Evolutionary conservation across 352 stramenopile genomes (phyloP).

Genomic region (Thalassiosira livingstoniorum): DNA sequence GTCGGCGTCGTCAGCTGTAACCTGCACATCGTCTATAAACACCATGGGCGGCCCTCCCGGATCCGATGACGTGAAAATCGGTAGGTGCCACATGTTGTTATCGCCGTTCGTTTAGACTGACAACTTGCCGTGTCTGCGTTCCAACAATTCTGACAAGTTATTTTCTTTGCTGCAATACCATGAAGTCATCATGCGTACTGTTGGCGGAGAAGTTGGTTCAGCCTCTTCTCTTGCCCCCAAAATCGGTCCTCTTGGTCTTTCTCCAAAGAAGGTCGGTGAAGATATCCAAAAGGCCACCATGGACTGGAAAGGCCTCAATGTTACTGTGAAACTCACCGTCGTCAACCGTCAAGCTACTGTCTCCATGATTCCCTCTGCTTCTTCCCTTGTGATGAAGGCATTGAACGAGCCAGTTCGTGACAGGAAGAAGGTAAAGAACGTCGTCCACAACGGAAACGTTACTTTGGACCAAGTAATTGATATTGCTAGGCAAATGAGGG

Average conservation of each 20-base stretch:
- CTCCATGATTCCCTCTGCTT: conserved; percentile 96
- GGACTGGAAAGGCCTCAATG: conserved; percentile 99
- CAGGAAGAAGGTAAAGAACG: conserved; percentile 98
- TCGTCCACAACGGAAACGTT: conserved; percentile 99
- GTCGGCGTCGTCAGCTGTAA: conserved; percentile 77
- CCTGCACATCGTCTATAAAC: conserved; percentile 88
- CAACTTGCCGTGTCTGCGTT: not conserved
- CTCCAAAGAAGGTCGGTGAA: conserved; percentile 99
- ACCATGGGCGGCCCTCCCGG: conserved; percentile 86
- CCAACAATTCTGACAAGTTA: not conserved
- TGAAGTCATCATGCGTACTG: conserved; percentile 96
- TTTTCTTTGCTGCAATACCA: not conserved
- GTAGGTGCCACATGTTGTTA: conserved; percentile 35
- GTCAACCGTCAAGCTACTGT: conserved; percentile 98
- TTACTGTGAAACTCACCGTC: conserved; percentile 99
- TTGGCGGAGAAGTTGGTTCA: conserved; percentile 98
- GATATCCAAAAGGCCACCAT: conserved; percentile 99
- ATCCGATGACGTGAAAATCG: conserved; percentile 87
- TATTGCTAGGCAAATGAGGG: conserved; percentile 97
- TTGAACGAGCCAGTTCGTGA: conserved; percentile 99
- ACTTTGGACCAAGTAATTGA: conserved; percentile 99
- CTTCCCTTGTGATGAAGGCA: conserved; percentile 99
- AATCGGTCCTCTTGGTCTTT: conserved; percentile 99
- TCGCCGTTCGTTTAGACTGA: not conserved
- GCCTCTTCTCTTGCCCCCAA: conserved; percentile 99